These are phyloP conservation scores for Leptodermis oblonga DNA, from an alignment of 257 asterid genomes.

Conservation along the genomic window DNA sequence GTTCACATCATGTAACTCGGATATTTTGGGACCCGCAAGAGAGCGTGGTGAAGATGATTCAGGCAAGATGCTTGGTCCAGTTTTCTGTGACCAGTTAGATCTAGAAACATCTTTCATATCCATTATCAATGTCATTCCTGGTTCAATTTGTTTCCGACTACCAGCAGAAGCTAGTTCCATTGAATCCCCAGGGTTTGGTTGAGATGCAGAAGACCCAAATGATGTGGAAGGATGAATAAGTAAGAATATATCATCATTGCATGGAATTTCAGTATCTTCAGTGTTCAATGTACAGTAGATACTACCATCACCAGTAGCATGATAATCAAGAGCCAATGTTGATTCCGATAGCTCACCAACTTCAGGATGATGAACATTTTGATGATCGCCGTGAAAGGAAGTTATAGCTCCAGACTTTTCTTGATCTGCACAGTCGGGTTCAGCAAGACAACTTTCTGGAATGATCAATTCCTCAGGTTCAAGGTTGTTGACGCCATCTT, in stretches of 20 bases:
- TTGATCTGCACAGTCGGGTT: slow-evolving; percentile 30
- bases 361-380: slow-evolving; percentile 32
- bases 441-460: slow-evolving; percentile 28
- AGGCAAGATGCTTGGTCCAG: slow-evolving; percentile 31
- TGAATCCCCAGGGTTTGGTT: slow-evolving; percentile 29
- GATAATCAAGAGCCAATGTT: slow-evolving; percentile 33
- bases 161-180: slow-evolving; percentile 33
- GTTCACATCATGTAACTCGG: slow-evolving; percentile 40
- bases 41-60: slow-evolving; percentile 31
- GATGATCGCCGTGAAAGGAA: slow-evolving; percentile 26
- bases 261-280: slow-evolving; percentile 91
- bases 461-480: slow-evolving; percentile 29
- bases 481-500: slow-evolving; percentile 30
- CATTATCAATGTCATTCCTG: slow-evolving; percentile 27
- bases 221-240: slow-evolving; percentile 83
- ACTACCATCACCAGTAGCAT: slow-evolving; percentile 42
- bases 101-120: slow-evolving; percentile 42
- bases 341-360: slow-evolving; percentile 38
- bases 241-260: slow-evolving; percentile 97
- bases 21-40: slow-evolving; percentile 30
- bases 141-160: slow-evolving; percentile 38
- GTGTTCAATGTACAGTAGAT: slow-evolving; percentile 66
- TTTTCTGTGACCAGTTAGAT: slow-evolving; percentile 47
- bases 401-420: slow-evolving; percentile 29
- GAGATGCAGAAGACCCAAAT: slow-evolving; percentile 52